Evolutionary conservation across 768 basidiomycete genomes (phyloP), one percentile per base, ranked within the genome.

Genomic region (Suillus bovinus): DNA sequence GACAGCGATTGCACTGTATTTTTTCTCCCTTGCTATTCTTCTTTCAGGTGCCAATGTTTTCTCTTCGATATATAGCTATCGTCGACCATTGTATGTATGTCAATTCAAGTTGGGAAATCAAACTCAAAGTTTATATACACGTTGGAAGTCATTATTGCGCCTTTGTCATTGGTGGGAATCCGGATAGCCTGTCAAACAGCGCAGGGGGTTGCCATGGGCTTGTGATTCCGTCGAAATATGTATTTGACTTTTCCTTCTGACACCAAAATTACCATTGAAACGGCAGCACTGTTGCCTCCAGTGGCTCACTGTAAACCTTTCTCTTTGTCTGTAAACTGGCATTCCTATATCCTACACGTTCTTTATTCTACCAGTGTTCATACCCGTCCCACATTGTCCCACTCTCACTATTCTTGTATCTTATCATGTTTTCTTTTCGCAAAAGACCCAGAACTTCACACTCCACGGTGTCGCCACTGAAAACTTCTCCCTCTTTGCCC

Each of bases 401-500:
- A 66, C 55, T 56, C 59, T 57, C 67, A 13, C 67, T 66, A 65
- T 64, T 64, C 64, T 65, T 70, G 38, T 64, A 44, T 62, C 61
- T 54, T 61, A 65, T 73, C 67, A 92, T 92, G 89, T 91, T 91
- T 74, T 86, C 86, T 58, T 87, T 90, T 64, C 86, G 89, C 68
- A 90, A 86, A 74, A 80, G 84, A 62, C 76, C 74, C 68, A 86
- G 80, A 79, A 79, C 82, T 76, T 76, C 73, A 68, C 78, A 82
- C 68, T 75, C 80, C 46, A 63, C 61, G 34, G 70, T 60, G 24
- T 76, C 80, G 39, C 76, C 77, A 64, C 80, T 93, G 58, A 87
- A 86, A 69, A 81, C 86, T n/a, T 91, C 90, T 44, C 89, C 91
- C 9, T 93, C 91, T 56, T 82, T 94, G 41, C 93, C 93, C 61